phyloP scores from a whole-genome alignment of 192 early-diverging fungal genomes.

The Lobosporangium transversale region DNA sequence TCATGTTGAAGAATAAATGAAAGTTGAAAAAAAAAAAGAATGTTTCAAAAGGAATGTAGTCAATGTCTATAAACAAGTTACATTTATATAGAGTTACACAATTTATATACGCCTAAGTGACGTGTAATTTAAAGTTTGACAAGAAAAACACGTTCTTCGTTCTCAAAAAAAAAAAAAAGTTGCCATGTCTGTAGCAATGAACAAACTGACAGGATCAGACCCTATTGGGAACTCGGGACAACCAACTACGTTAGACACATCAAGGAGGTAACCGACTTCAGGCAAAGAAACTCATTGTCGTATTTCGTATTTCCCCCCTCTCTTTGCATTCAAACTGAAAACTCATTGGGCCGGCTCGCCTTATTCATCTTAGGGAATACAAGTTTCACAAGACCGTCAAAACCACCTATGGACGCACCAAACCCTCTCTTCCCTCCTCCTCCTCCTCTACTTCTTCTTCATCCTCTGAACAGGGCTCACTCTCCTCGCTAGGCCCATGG shows the following conservation, averaged over 20 bases:
- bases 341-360: not conserved
- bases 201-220: too few relatives aligned
- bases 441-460: not conserved
- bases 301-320: not conserved
- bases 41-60: too few relatives aligned
- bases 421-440: not conserved
- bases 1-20: not conserved
- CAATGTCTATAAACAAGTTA: too few relatives aligned
- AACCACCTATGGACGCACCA: slow-evolving; percentile 38
- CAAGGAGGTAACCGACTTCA: too few relatives aligned
- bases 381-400: slow-evolving; percentile 25
- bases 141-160: too few relatives aligned
- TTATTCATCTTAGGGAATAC: slow-evolving; percentile 19
- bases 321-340: not conserved
- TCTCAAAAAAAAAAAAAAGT: too few relatives aligned
- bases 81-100: too few relatives aligned
- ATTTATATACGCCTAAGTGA: too few relatives aligned
- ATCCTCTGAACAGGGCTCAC: not conserved
- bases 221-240: too few relatives aligned
- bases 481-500: slow-evolving; percentile 23
- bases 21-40: not conserved
- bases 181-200: too few relatives aligned
- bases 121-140: too few relatives aligned
- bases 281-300: not conserved
- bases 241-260: too few relatives aligned